Evolutionary conservation across 306 rosid genomes (phyloP), one percentile per base, ranked within the genome.

Genomic region (Fragaria ananassa): DNA sequence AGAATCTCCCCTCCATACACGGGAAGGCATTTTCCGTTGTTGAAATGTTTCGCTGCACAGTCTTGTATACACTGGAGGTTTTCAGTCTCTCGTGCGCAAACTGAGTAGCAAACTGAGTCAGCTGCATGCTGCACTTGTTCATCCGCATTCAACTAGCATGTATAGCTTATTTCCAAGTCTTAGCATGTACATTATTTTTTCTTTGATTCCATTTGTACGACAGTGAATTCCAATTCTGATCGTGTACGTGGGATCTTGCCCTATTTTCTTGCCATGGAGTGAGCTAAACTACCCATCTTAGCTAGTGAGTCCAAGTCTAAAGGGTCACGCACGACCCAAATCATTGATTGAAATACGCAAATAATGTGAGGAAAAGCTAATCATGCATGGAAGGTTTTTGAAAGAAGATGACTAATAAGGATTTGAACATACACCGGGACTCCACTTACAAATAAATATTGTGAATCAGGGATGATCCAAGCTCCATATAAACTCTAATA

Each of bases 31-130:
- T 2, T 41, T 10, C 69, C 69, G 39, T 39, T 21, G 8, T 58
- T 57, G 68, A 58, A 58, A 13, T 13, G 34, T 53, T 37, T 58
- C 10, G 5, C 18, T 0, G n/a, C 37, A 12, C 68, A 58, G 25
- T 58, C 23, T 27, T 27, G 8, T 14, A 56, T 8, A 25, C 69
- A 74, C 13, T 23, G 18, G 13, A 13, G 19, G 18, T 42, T 8
- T 74, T 68, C 69, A 44, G 42, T 41, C 10, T 13, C 5, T 4
- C 68, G 17, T 23, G 54, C 7, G 41, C 77, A 73, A 2, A 25
- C 2, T 25, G 1, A n/a, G 29, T 74, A 74, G 51, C 69, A 74
- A 57, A 58, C 15, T 7, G 77, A 57, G 29, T 74, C 77, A 7
- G 4, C 57, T 74, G 77, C 77, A 14, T 2, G 25, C 19, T 23